Percentiles rank a stretch among this genome's conserved stretches.
phyloP scores from a whole-genome alignment of 1,284 basidiomycete genomes.

The Termitomyces sp. region DNA sequence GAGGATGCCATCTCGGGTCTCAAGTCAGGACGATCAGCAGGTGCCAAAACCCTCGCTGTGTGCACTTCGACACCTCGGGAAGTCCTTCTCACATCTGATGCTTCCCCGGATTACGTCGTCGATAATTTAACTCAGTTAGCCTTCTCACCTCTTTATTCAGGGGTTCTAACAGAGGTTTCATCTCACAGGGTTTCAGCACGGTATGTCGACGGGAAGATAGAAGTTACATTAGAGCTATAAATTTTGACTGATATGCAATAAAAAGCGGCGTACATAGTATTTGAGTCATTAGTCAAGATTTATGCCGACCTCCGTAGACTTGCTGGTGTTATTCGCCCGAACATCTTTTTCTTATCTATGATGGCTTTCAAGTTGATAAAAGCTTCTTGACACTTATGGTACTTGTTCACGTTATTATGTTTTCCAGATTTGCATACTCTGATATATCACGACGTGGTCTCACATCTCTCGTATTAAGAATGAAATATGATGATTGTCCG shows the following conservation, averaged over 20 bases:
- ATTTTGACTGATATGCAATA: too few species aligned
- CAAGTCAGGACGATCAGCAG: conserved; percentile 68
- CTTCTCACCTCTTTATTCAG: background rate
- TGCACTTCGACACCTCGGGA: conserved; percentile 74
- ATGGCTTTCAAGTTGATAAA: too few species aligned
- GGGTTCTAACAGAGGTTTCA: background rate
- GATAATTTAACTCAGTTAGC: conserved; percentile 48
- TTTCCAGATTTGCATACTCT: too few species aligned
- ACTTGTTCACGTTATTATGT: too few species aligned
- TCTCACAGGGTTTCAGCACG: conserved; percentile 32
- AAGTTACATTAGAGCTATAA: conserved; percentile 30
- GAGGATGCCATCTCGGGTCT: conserved; percentile 84
- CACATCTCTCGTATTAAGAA: background rate
- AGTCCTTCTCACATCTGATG: conserved; percentile 42
- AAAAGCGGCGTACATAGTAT: too few species aligned
- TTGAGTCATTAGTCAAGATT: background rate
- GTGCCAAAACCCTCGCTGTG: conserved; percentile 68
- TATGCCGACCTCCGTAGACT: too few species aligned
- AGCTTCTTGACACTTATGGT: too few species aligned
- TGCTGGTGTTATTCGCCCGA: too few species aligned
- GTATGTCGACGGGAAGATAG: conserved; percentile 32
- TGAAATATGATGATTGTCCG: background rate
- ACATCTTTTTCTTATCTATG: too few species aligned
- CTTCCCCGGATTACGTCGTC: conserved; percentile 50
- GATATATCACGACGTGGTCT: too few species aligned